Evolutionary conservation across 2,329 filamentous ascomycete genomes (phyloP).

Genomic region (Beauveria australis): DNA sequence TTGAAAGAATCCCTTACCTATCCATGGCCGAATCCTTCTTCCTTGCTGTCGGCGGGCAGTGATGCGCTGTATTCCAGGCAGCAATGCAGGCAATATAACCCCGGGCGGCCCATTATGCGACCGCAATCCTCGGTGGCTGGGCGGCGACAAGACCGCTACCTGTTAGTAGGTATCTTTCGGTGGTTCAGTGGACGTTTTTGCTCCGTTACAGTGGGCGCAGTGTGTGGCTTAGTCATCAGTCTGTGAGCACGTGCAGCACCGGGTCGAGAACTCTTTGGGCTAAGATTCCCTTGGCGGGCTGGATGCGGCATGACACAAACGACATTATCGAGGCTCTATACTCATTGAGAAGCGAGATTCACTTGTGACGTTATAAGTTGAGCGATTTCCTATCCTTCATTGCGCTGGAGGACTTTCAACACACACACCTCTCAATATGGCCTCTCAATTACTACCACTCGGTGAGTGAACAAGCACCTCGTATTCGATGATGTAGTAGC

Average conservation of each 20-base stretch:
- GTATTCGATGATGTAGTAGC: neutral
- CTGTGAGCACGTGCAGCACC: conserved; percentile 24
- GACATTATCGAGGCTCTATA: neutral
- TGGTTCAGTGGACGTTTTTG: neutral
- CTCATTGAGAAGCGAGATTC: neutral
- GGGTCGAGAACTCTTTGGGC: neutral
- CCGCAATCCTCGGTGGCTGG: conserved; percentile 5
- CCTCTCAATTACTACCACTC: conserved; percentile 65
- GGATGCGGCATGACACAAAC: neutral
- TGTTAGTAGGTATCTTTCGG: neutral
- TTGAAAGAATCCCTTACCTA: neutral
- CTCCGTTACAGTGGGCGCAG: neutral
- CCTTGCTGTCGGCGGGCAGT: neutral
- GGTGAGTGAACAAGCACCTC: conserved; percentile 36
- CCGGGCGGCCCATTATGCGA: conserved; percentile 5
- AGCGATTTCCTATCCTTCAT: too few species aligned
- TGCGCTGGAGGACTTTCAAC: too few species aligned
- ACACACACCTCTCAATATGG: conserved; percentile 39
- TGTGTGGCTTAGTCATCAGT: conserved; percentile 27
- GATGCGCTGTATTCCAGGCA: conserved; percentile 6
- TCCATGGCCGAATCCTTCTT: neutral
- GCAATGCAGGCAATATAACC: neutral
- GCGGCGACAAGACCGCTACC: neutral
- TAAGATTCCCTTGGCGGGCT: conserved; percentile 9
- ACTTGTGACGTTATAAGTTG: neutral